Evolutionary conservation across 2,329 filamentous ascomycete species (phyloP).

Genomic region (Helotiales sp.): DNA sequence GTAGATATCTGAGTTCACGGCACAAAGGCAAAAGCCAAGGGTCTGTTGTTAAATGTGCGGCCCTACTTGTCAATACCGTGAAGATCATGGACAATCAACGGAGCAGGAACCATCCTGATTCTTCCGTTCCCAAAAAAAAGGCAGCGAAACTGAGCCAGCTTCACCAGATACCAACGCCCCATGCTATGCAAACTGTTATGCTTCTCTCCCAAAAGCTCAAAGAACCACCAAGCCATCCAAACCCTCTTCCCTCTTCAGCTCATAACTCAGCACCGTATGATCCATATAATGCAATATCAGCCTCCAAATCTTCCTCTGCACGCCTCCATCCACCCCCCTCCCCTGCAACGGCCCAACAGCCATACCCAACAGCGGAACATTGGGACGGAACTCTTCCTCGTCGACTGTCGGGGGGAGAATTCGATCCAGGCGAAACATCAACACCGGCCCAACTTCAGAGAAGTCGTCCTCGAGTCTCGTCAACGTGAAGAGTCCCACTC

Average conservation of each 20-base stretch:
- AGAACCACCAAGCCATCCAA: conserved; percentile 35
- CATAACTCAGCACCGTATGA: conserved; percentile 72
- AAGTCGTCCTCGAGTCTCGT: conserved; percentile 50
- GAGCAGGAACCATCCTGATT: neutral
- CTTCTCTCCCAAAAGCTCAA: conserved; percentile 17
- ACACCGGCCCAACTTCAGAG: conserved; percentile 17
- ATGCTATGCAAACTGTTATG: neutral
- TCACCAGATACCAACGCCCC: neutral
- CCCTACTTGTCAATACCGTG: no score
- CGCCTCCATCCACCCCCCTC: conserved; percentile 37
- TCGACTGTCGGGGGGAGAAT: conserved; percentile 51
- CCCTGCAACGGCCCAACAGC: conserved; percentile 68
- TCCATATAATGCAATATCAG: conserved; percentile 75
- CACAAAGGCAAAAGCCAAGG: no score
- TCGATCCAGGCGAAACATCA: conserved; percentile 54
- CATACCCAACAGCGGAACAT: conserved; percentile 66
- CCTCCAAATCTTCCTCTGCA: conserved; percentile 57
- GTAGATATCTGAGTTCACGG: no score
- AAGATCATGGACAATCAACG: neutral
- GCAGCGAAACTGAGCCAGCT: neutral
- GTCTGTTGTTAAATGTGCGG: no score
- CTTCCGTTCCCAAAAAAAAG: neutral
- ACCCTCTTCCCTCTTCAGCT: conserved; percentile 55
- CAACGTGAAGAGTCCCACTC: conserved; percentile 65
- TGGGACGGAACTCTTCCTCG: conserved; percentile 43